These are phyloP conservation scores for Blastocystis sp. DNA, from an alignment of 352 stramenopile species.

Conservation along the genomic window DNA sequence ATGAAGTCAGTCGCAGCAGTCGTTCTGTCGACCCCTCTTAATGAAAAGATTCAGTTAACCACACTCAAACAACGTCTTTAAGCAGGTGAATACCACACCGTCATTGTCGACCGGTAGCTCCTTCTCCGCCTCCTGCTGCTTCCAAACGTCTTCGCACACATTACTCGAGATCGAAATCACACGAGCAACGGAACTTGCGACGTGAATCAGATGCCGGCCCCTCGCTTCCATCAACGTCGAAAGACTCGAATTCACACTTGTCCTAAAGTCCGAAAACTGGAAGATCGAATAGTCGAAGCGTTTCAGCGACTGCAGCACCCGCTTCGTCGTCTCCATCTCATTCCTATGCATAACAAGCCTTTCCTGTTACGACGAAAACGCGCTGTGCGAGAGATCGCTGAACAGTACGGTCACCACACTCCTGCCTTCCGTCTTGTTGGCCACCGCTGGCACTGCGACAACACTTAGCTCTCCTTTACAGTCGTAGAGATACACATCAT, in stretches of 20 bases:
- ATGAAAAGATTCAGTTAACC: not conserved
- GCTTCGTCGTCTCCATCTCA: not conserved
- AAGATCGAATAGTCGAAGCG: not conserved
- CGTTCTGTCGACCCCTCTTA: not conserved
- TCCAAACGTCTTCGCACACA: not conserved
- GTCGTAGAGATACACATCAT: conserved; percentile 14
- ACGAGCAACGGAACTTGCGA: not conserved
- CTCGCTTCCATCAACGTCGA: not conserved
- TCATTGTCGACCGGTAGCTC: not conserved
- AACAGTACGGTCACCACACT: not conserved
- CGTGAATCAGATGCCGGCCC: not conserved
- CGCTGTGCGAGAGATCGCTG: not conserved
- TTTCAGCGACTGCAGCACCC: not conserved
- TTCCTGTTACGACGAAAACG: not conserved
- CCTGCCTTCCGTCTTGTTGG: not conserved
- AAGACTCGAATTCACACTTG: not conserved
- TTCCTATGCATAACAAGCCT: not conserved
- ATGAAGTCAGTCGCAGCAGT: not conserved
- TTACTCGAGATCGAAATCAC: not conserved
- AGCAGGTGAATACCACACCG: not conserved
- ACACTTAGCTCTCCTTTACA: not conserved
- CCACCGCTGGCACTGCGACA: not conserved
- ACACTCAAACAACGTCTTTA: not conserved
- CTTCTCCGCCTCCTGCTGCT: not conserved
- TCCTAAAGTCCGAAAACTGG: not conserved